Evolutionary conservation across 1,284 basidiomycete species (phyloP).

Genomic region (Fomitopsis betulina): DNA sequence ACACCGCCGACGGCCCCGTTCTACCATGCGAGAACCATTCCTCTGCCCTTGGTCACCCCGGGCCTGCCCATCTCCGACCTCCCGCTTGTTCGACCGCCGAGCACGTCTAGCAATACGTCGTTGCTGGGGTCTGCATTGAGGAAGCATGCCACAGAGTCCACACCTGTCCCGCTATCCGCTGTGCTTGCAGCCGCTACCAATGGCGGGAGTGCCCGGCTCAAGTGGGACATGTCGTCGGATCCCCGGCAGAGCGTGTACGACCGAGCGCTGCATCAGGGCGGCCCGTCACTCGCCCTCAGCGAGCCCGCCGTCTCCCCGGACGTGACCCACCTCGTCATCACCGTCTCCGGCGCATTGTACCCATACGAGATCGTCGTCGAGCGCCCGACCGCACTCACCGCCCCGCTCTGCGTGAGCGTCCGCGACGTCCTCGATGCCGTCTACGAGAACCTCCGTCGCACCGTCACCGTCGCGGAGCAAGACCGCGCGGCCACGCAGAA

Average conservation of each 20-base stretch:
- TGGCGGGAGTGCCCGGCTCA: not conserved
- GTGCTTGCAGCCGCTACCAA: not conserved
- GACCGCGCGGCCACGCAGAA: not conserved
- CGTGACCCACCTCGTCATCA: not conserved
- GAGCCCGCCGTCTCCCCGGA: not conserved
- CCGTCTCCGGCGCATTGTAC: not conserved
- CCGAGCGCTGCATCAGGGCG: not conserved
- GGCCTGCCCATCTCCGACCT: not conserved
- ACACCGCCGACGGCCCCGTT: not conserved
- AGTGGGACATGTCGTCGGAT: not conserved
- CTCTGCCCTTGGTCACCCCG: not conserved
- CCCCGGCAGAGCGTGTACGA: not conserved
- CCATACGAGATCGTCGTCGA: not conserved
- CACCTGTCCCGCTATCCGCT: not conserved
- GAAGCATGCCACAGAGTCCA: not conserved
- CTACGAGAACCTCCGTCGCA: slow-evolving; percentile 4
- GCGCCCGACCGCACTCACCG: not conserved
- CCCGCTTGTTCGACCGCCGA: not conserved
- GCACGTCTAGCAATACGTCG: not conserved
- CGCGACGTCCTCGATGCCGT: slow-evolving; percentile 12
- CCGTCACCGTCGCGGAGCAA: not conserved
- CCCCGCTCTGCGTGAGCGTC: slow-evolving; percentile 5
- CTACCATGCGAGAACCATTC: slow-evolving; percentile 1
- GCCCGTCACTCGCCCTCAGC: not conserved
- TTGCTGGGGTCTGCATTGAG: not conserved